Conservation (phyloP, 2,329 filamentous ascomycete genomes). For the Colletotrichum acutatum region DNA sequence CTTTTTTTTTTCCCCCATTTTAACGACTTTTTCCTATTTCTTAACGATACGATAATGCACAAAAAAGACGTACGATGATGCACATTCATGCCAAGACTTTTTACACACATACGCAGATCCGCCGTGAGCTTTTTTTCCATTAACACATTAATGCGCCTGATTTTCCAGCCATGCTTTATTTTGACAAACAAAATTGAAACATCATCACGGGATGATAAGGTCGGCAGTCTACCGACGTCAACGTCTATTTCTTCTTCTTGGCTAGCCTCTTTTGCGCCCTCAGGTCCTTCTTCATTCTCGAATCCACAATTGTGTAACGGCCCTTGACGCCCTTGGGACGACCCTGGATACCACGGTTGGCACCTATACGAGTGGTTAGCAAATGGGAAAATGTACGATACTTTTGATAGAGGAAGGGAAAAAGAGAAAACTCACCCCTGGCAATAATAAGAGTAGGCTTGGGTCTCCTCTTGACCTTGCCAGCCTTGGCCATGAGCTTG, state of each 20-base stretch:
- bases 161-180: conserved; percentile 18
- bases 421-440: conserved; percentile 60
- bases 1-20: background rate
- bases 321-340: conserved; percentile 93
- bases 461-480: conserved; percentile 86
- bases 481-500: conserved; percentile 83
- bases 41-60: background rate
- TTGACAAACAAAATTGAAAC: conserved; percentile 20
- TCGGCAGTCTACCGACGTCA: background rate
- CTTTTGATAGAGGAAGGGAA: too few relatives aligned
- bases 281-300: conserved; percentile 96
- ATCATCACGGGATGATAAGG: conserved; percentile 28
- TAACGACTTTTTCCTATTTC: background rate
- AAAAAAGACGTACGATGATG: conserved; percentile 14
- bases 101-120: background rate
- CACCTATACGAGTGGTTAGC: conserved; percentile 25
- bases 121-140: background rate
- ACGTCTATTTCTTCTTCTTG: conserved; percentile 73
- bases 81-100: background rate
- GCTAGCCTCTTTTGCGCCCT: conserved; percentile 81
- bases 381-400: background rate
- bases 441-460: conserved; percentile 92
- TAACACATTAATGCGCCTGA: background rate
- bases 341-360: conserved; percentile 86
- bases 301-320: conserved; percentile 96